Base-by-base conservation (phyloP, 495 filamentous ascomycete species). In the Aspergillus sparsus region DNA sequence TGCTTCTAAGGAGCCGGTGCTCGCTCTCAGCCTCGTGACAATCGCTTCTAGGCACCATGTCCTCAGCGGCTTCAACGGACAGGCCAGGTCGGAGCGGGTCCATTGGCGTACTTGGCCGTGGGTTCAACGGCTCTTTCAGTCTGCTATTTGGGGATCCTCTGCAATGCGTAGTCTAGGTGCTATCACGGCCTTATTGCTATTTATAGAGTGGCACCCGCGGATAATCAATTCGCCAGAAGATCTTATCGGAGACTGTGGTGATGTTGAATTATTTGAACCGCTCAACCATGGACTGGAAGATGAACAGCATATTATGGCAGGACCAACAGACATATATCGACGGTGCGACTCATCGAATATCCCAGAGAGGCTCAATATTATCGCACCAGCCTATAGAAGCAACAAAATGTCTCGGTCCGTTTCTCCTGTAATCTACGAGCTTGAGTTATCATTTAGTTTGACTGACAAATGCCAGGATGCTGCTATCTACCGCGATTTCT, bases 91-190 rank as follows among this genome's bases (percentile, higher is more conserved):
- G 16, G 49, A 35, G 10, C 4, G 49, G 31, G 27, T 52, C 5
- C 49, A 52, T 16, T 52, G 49, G 49, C 49, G 49, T 6, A 52
- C 49, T 6, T 52, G 49, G 49, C 49, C 49, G 5, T 52, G 49
- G 49, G 49, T 52, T 0, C 49, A 52, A 15, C 31, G 34, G 9
- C 27, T 52, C 8, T 36, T 52, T 33, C 49, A 52, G 31, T 52
- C 49, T 11, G 34, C 49, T 2, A 52, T 52, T 5, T 52, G 49
- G 49, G 49, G 49, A 27, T 36, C 49, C 4, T 52, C 49, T 6
- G 49, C 31, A 7, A 52, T 52, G 49, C 31, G 49, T 6, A 36
- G 49, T 3, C 34, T 35, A 1, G 49, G 49, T 3, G 31, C 49
- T 7, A 52, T 52, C 8, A 33, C 49, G 3, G 31, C 49, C 34